Percentiles rank a stretch among this genome's conserved stretches.
These are phyloP conservation scores for Penicillium sp. DNA, from an alignment of 2,329 filamentous ascomycete genomes.

Conservation along the genomic window DNA sequence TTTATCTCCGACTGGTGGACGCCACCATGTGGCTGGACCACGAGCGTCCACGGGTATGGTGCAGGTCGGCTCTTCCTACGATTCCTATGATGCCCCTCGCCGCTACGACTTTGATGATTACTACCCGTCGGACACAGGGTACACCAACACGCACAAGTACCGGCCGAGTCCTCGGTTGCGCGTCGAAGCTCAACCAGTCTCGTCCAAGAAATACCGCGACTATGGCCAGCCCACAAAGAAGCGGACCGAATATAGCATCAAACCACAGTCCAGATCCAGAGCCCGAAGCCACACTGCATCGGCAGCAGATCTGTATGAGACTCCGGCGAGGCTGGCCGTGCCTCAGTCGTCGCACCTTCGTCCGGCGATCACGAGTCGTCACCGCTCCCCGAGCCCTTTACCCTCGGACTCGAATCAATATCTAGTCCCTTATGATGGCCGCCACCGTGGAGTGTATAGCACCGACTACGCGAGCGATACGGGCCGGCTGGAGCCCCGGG, in stretches of 20 bases:
- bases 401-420: constrained; percentile 31
- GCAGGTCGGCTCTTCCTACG: constrained; percentile 30
- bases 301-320: constrained; percentile 24
- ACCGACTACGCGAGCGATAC: constrained; percentile 36
- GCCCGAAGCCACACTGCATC: constrained; percentile 36
- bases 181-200: constrained; percentile 32
- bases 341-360: constrained; percentile 25
- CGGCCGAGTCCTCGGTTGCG: constrained; percentile 22
- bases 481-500: constrained; percentile 24
- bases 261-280: constrained; percentile 28
- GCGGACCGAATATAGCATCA: constrained; percentile 36
- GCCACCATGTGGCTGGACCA: constrained; percentile 31
- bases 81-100: constrained; percentile 29
- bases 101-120: constrained; percentile 27
- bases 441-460: constrained; percentile 30
- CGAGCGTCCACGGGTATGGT: constrained; percentile 41
- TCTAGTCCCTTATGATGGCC: constrained; percentile 25
- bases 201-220: constrained; percentile 31
- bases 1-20: constrained; percentile 31
- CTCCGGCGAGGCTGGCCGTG: constrained; percentile 26
- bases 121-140: constrained; percentile 30
- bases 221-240: constrained; percentile 29
- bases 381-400: constrained; percentile 31
- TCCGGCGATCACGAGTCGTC: constrained; percentile 28
- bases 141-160: constrained; percentile 27